phyloP scores from a whole-genome alignment of 495 filamentous ascomycete genomes.

The Sordaria brevicollis region DNA sequence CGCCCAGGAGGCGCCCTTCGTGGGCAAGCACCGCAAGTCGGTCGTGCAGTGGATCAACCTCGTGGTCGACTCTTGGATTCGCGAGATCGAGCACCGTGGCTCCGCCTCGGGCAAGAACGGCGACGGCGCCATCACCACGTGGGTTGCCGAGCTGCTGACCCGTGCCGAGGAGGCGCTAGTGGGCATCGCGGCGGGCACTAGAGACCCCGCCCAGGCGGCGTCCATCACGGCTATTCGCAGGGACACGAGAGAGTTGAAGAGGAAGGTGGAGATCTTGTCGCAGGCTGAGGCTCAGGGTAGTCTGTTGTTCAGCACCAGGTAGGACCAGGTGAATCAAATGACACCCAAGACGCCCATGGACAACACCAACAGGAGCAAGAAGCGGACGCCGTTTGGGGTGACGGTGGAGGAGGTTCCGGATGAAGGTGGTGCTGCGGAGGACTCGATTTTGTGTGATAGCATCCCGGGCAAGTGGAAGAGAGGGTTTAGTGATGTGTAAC shows the following conservation, averaged over 20 bases:
- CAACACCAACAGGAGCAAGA: too few species aligned
- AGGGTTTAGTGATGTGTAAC: background rate
- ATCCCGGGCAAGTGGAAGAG: background rate
- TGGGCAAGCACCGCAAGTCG: constrained; percentile 37
- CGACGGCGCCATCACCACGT: constrained; percentile 22
- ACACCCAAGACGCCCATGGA: background rate
- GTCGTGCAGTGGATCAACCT: constrained; percentile 34
- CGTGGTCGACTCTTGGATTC: constrained; percentile 30
- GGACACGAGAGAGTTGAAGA: constrained; percentile 11
- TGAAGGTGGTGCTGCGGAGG: background rate
- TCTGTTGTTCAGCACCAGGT: constrained; percentile 10
- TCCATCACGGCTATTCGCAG: constrained; percentile 18
- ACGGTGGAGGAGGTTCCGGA: background rate
- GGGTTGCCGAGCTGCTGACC: constrained; percentile 32
- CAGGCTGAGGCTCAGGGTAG: constrained; percentile 10
- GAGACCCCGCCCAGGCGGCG: constrained; percentile 16
- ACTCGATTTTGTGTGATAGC: background rate
- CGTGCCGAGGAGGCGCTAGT: constrained; percentile 28
- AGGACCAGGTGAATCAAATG: background rate
- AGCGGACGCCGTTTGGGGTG: background rate
- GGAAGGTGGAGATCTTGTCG: constrained; percentile 15
- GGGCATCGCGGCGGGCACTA: constrained; percentile 8
- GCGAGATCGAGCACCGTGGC: constrained; percentile 29
- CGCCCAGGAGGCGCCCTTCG: constrained; percentile 74
- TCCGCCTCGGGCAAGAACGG: constrained; percentile 20